phyloP scores from a whole-genome alignment of 306 rosid genomes.

The Malus asiatica region DNA sequence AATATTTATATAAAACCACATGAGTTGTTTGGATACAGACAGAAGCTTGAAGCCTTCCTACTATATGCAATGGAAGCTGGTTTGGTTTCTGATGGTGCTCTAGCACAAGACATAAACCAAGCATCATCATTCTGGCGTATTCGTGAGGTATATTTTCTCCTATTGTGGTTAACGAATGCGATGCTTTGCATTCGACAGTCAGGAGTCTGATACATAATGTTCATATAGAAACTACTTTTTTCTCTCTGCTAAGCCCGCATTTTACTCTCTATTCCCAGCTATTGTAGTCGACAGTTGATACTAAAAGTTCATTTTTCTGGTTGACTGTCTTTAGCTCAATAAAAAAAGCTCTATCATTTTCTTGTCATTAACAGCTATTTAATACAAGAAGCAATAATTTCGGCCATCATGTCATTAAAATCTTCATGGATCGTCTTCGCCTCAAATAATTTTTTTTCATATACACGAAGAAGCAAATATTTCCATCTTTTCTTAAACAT shows the following conservation, averaged over 20 bases:
- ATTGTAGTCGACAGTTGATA: not conserved
- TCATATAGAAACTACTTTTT: not conserved
- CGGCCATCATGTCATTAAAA: not conserved
- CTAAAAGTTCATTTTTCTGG: too few relatives aligned
- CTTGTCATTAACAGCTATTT: not conserved
- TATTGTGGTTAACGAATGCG: not conserved
- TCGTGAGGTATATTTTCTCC: conserved; percentile 61
- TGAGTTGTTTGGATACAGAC: conserved; percentile 43
- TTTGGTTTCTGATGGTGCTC: conserved; percentile 78
- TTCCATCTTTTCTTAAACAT: not conserved
- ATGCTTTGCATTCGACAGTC: not conserved
- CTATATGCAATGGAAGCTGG: conserved; percentile 78
- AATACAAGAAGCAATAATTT: not conserved
- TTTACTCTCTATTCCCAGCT: not conserved
- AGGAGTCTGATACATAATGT: not conserved
- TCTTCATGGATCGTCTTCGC: not conserved
- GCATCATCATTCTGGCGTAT: conserved; percentile 84
- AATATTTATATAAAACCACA: not conserved
- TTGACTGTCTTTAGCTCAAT: too few relatives aligned
- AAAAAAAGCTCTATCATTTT: not conserved
- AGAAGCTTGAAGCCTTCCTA: conserved; percentile 92
- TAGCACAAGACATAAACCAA: conserved; percentile 95
- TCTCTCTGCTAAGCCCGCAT: not conserved
- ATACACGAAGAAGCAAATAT: not conserved
- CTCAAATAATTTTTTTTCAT: not conserved